Conservation (phyloP, 1,139 yeast species). For the Nematodospora anomalae region DNA sequence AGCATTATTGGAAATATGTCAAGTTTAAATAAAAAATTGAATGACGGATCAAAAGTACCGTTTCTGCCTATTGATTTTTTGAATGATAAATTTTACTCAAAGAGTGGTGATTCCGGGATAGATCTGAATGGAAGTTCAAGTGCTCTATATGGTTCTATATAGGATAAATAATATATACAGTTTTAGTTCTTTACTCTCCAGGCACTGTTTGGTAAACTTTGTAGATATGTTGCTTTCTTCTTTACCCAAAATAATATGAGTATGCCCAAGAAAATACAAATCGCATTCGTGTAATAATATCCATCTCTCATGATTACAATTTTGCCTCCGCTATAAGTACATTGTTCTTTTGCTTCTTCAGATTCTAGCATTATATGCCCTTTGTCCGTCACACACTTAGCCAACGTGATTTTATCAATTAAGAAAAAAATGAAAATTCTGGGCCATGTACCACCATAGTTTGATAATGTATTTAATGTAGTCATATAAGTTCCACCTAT, state of each 20-base stretch:
- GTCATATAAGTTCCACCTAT: constrained; percentile 99
- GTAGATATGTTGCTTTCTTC: constrained; percentile 56
- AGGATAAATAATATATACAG: constrained; percentile 1
- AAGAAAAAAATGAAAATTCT: constrained; percentile 70
- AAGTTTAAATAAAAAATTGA: constrained; percentile 37
- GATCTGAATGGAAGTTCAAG: constrained; percentile 4
- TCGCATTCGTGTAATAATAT: constrained; percentile 70
- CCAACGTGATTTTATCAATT: constrained; percentile 74
- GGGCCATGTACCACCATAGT: constrained; percentile 99
- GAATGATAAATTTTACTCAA: constrained; percentile 31
- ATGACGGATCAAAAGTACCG: constrained; percentile 37
- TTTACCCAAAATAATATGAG: constrained; percentile 70
- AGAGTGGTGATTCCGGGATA: no score
- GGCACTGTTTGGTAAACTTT: constrained; percentile 60
- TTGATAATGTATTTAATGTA: constrained; percentile 84
- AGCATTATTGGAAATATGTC: constrained; percentile 44
- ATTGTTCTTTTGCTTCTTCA: constrained; percentile 46
- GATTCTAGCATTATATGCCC: constrained; percentile 17
- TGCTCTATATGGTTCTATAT: constrained; percentile 6
- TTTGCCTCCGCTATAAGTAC: constrained; percentile 55
- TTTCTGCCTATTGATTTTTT: constrained; percentile 47
- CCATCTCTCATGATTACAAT: constrained; percentile 70
- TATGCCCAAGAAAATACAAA: constrained; percentile 71
- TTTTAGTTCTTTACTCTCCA: constrained; percentile 55
- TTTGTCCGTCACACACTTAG: constrained; percentile 45